Evolutionary conservation across 192 early-diverging fungal species (phyloP), one percentile per base, ranked within the genome.

Genomic region (Dissophora globulifera): DNA sequence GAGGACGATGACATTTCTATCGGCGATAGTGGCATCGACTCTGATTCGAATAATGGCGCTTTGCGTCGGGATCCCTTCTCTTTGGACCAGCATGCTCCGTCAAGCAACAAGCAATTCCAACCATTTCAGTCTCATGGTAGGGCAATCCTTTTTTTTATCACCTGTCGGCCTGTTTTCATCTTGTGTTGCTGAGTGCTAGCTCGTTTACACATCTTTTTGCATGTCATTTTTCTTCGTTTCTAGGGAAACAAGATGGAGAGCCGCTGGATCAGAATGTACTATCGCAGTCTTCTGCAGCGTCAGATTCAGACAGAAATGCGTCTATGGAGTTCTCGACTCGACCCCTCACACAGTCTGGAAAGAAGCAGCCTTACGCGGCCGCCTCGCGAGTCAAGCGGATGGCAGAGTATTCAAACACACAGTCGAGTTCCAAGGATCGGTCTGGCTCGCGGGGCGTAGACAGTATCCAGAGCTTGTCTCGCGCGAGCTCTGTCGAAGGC

Each of bases 21-120:
- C 27, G 72, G 64, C 20, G 72, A 76, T 27, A 76, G 72, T 57
- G 72, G 72, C 10, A 76, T 76, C 26, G 72, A 76, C n/a, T 76
- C 72, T 4, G 72, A 76, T 32, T 76, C 72, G 25, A 76, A 76
- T 38, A 58, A 76, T 50, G 52, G 58, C 31, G 27, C 27, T 11
- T 29, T 26, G 46, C 50, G 55, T 11, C 60, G 55, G 17, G 56
- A 74, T 2, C 25, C 52, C 11, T 40, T 40, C 11, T 49, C 59
- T n/a, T 11, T 50, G 60, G 48, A 38, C 8, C 46, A 33, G 2
- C 2, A 12, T 22, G 49, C 19, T 15, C n/a, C 40, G 40, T 32
- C 50, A 23, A 23, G 42, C 17, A 57, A 60, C 12, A 75, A 75
- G 35, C 54, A 50, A 27, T 16, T 27, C 25, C 45, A 52, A 17